Percentiles rank a stretch among this genome's conserved stretches.
Evolutionary conservation across 1,139 yeast species (phyloP).

Genomic region (Diutina catenulata): DNA sequence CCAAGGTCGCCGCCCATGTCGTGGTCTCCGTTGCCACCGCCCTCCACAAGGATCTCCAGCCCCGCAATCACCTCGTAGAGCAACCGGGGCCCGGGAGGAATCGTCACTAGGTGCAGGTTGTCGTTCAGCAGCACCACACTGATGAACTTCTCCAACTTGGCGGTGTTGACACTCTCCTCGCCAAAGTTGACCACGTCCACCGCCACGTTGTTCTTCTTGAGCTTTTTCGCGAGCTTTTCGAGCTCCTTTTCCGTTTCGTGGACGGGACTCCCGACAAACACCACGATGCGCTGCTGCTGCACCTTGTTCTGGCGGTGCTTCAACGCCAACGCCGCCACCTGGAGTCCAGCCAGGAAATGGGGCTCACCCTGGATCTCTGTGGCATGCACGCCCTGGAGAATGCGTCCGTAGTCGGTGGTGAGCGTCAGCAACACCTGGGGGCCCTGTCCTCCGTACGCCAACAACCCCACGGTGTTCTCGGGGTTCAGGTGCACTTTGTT

Average conservation of each 20-base stretch:
- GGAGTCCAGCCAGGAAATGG: conserved; percentile 76
- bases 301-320: conserved; percentile 93
- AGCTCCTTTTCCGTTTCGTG: conserved; percentile 59
- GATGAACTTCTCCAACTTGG: conserved; percentile 71
- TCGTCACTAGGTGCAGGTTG: conserved; percentile 74
- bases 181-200: conserved; percentile 89
- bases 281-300: conserved; percentile 83
- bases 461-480: conserved; percentile 84
- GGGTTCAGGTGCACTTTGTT: conserved; percentile 84
- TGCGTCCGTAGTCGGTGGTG: conserved; percentile 79
- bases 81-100: conserved; percentile 80
- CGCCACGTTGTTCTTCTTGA: conserved; percentile 89
- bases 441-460: conserved; percentile 78
- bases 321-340: conserved; percentile 93
- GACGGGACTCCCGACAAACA: conserved; percentile 84
- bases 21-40: conserved; percentile 28
- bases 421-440: conserved; percentile 83
- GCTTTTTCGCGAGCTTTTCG: conserved; percentile 76
- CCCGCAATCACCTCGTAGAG: conserved; percentile 64
- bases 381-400: conserved; percentile 79
- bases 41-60: conserved; percentile 59
- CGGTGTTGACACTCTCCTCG: conserved; percentile 68
- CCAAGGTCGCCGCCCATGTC: conserved; percentile 31
- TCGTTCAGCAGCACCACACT: conserved; percentile 68
- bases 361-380: conserved; percentile 59